phyloP scores from a whole-genome alignment of 441 rosid genomes.

The Melastoma candidum region DNA sequence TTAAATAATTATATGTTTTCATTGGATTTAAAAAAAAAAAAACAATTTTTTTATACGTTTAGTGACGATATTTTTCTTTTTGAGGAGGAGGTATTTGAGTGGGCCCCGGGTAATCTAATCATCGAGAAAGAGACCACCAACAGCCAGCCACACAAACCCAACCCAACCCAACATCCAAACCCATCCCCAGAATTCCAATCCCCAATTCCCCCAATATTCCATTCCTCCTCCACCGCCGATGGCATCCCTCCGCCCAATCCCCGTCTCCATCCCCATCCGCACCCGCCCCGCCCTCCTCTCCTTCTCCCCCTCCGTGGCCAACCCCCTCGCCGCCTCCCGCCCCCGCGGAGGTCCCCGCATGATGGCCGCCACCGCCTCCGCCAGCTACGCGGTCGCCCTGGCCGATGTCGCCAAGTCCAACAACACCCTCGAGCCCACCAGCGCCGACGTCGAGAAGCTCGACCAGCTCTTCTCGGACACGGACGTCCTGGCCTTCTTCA shows the following conservation, averaged over 20 bases:
- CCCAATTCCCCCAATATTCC: no score
- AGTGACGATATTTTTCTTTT: no score
- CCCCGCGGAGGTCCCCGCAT: slow-evolving; percentile 38
- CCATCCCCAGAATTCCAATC: no score
- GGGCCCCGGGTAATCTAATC: no score
- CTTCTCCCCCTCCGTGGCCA: slow-evolving; percentile 19
- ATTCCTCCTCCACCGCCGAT: slow-evolving; percentile 16
- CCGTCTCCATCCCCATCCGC: slow-evolving; percentile 28
- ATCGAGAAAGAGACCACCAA: no score
- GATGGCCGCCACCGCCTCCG: slow-evolving; percentile 55
- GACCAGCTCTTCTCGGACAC: slow-evolving; percentile 53
- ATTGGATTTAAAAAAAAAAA: no score
- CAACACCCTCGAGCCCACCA: slow-evolving; percentile 49
- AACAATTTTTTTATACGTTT: no score
- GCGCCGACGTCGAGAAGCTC: slow-evolving; percentile 62
- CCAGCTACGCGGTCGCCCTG: slow-evolving; percentile 63
- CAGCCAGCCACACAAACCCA: no score
- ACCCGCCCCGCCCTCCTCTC: slow-evolving; percentile 9
- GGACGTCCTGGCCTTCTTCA: slow-evolving; percentile 37
- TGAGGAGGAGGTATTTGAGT: no score
- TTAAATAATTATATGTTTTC: no score
- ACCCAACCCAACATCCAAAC: no score
- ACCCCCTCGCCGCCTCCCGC: slow-evolving; percentile 15
- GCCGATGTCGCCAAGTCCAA: slow-evolving; percentile 60
- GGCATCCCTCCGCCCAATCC: slow-evolving; percentile 51